phyloP scores from a whole-genome alignment of 2,329 filamentous ascomycete genomes.

The Colletotrichum kahawae region DNA sequence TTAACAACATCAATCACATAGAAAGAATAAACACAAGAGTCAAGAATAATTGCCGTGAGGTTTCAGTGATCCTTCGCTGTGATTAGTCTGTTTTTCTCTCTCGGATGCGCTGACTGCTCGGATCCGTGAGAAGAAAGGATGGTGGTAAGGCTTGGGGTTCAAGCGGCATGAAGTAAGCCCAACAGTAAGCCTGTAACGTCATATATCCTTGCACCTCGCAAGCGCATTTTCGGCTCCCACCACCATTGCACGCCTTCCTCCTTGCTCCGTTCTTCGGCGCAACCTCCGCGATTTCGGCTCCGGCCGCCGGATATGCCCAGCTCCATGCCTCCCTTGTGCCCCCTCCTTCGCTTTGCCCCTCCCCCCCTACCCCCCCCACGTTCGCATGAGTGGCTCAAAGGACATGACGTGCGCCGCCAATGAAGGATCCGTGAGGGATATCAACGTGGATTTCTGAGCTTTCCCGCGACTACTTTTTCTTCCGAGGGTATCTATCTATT shows the following conservation, averaged over 20 bases:
- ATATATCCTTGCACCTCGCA: neutral
- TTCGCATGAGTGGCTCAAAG: neutral
- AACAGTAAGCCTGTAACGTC: neutral
- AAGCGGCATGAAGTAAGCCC: neutral
- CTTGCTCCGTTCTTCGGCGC: slow-evolving; percentile 5
- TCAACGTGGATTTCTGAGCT: neutral
- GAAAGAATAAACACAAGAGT: neutral
- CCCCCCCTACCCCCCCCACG: neutral
- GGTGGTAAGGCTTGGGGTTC: neutral
- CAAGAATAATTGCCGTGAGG: neutral
- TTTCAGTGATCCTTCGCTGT: neutral
- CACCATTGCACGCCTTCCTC: neutral
- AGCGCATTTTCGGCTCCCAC: neutral
- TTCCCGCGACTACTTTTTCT: neutral
- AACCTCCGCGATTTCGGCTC: slow-evolving; percentile 8
- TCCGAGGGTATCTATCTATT: neutral
- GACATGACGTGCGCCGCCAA: slow-evolving; percentile 1
- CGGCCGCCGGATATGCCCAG: slow-evolving; percentile 7
- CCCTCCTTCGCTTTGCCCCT: neutral
- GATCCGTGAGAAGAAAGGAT: neutral
- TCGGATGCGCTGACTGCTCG: neutral
- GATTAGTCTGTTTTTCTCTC: neutral
- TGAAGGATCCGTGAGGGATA: neutral
- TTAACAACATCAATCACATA: neutral
- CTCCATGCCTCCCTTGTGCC: neutral